Base-by-base conservation (phyloP, 2,329 filamentous ascomycete genomes). In the Ophiosphaerella herpotricha region DNA sequence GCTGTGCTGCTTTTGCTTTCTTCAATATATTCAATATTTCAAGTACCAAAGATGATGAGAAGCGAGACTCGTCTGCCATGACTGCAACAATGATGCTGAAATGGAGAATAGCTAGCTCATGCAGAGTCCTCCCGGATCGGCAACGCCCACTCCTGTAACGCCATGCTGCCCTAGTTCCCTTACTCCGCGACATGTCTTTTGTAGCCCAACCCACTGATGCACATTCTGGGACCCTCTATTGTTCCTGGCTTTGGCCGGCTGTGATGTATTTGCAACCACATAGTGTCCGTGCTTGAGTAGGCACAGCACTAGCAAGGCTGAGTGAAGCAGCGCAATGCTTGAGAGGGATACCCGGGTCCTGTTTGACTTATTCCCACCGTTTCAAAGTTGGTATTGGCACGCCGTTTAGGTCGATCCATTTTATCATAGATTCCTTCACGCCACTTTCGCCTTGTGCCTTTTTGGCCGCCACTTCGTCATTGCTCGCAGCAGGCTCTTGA, bases 341-440 rank as follows among this genome's bases (percentile, higher is more conserved):
- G 41, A 57, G 60, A 11, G 61, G 60, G 24, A 44, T 39, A 12
- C 58, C 54, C 47, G 58, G 42, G 16, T 46, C 11, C 39, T 60
- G 57, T 38, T 29, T 29, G 7, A 8, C 6, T 11, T 8, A 29
- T 11, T 29, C 11, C 11, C 11, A 11, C 26, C 26, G 26, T 8
- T 11, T 29, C 11, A 60, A 59, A 4, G 56, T 64, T 26, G 67
- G 66, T 40, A 70, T 63, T 16, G 67, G 66, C 16, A 69, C 52
- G 40, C 67, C 64, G 33, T 69, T 67, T 23, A 69, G 40, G 16
- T 54, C 57, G 16, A 57, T 59, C 62, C 63, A 69, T 26, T 54
- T 58, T 49, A 63, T 62, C 43, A 55, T 53, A 11, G 48, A 21
- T 35, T 48, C 54, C 29, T 51, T 38, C 12, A 41, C 23, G 13